Percentiles rank a stretch among this genome's conserved stretches.
Evolutionary conservation across 2,329 filamentous ascomycete species (phyloP).

Genomic region (Penicillium verrucosum): DNA sequence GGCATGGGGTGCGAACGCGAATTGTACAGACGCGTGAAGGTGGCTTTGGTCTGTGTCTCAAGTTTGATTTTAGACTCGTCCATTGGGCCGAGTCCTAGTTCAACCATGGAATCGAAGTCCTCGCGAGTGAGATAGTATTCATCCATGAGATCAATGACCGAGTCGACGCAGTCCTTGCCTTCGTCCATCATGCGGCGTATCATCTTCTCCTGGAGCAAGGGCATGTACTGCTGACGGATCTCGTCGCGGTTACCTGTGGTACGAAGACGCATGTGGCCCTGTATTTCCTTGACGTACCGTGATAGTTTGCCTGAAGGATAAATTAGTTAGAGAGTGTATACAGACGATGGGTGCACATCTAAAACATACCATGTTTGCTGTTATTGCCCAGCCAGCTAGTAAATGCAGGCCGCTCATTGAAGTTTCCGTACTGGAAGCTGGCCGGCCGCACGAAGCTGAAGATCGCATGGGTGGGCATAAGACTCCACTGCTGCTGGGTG

Average conservation of each 20-base stretch:
- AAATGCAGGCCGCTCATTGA: constrained; percentile 69
- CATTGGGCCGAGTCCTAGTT: constrained; percentile 85
- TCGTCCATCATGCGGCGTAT: constrained; percentile 70
- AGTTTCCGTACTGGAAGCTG: constrained; percentile 78
- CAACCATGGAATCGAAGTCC: constrained; percentile 88
- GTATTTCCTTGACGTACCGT: constrained; percentile 85
- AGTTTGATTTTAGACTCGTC: constrained; percentile 71
- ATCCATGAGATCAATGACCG: constrained; percentile 94
- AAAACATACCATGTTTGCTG: constrained; percentile 69
- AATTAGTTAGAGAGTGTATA: constrained; percentile 4
- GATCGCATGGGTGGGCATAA: constrained; percentile 94
- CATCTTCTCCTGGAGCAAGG: constrained; percentile 77
- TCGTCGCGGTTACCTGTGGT: constrained; percentile 90
- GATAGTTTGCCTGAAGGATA: constrained; percentile 56
- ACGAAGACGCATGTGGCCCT: constrained; percentile 91
- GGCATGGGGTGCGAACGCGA: constrained; percentile 80
- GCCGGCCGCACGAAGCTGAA: constrained; percentile 93
- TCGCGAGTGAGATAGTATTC: constrained; percentile 93
- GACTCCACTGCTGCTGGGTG: constrained; percentile 93
- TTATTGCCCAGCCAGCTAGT: constrained; percentile 94
- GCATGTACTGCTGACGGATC: constrained; percentile 90
- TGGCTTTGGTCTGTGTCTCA: constrained; percentile 78
- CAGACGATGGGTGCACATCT: background rate
- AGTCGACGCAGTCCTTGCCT: constrained; percentile 76
- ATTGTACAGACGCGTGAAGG: constrained; percentile 92